These are phyloP conservation scores for Oryza meyeriana DNA, from an alignment of 176 grass and related monocot species.

Conservation along the genomic window DNA sequence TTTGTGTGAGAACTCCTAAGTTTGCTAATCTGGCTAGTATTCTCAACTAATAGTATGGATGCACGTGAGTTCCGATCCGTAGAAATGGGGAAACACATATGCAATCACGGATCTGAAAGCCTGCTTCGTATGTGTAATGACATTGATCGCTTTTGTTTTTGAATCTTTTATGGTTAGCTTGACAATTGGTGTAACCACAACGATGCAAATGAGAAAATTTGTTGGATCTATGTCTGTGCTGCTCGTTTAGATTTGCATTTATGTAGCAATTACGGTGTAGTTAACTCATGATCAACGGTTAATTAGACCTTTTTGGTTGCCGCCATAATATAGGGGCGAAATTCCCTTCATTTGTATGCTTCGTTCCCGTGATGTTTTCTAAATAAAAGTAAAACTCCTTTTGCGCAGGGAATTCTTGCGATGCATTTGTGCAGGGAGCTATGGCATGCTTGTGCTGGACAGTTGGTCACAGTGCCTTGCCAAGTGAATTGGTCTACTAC, in stretches of 20 bases:
- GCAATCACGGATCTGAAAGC: neutral
- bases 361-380: neutral
- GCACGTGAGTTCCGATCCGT: conserved; percentile 8
- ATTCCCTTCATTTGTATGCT: neutral
- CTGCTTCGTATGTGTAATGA: neutral
- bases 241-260: neutral
- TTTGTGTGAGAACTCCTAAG: no score
- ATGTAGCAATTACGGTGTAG: neutral
- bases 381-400: conserved; percentile 16
- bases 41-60: no score
- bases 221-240: neutral
- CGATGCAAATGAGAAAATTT: neutral
- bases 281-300: neutral
- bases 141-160: no score
- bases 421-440: conserved; percentile 75
- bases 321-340: neutral
- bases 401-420: conserved; percentile 27
- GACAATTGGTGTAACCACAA: neutral
- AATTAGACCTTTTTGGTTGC: neutral
- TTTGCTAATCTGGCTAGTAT: no score
- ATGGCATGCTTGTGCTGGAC: conserved; percentile 89
- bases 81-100: neutral
- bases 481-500: conserved; percentile 81
- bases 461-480: conserved; percentile 62
- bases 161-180: neutral